These are phyloP conservation scores for Pleurotus salmoneostramineus DNA, from an alignment of 768 basidiomycete genomes.

Conservation along the genomic window DNA sequence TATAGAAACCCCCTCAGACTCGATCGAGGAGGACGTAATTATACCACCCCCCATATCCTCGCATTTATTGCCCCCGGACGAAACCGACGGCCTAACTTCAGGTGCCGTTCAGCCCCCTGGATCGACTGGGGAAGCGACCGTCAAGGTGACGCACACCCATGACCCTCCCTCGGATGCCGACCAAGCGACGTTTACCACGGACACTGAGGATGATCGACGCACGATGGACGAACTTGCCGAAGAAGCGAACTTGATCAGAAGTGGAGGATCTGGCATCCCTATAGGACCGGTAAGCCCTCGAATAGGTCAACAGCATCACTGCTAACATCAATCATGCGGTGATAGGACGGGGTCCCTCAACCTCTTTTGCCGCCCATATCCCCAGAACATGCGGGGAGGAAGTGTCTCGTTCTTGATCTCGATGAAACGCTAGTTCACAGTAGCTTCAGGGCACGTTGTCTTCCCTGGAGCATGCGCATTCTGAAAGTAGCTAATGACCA, in stretches of 20 bases:
- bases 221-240: conserved; percentile 75
- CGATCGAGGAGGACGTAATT: conserved; percentile 7
- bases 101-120: conserved; percentile 90
- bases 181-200: conserved; percentile 65
- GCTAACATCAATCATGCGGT: conserved; percentile 5
- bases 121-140: conserved; percentile 48
- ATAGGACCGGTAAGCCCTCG: conserved; percentile 73
- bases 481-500: not conserved
- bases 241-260: conserved; percentile 83
- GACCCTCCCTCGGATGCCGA: conserved; percentile 49
- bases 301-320: not conserved
- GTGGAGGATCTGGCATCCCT: conserved; percentile 93
- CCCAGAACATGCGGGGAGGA: conserved; percentile 64
- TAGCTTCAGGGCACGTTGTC: conserved; percentile 69
- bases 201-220: conserved; percentile 54
- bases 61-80: conserved; percentile 50
- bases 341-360: conserved; percentile 66
- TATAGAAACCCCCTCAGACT: not conserved
- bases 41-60: conserved; percentile 10
- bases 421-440: conserved; percentile 88
- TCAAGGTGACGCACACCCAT: not conserved
- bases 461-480: not conserved
- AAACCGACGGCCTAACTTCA: conserved; percentile 85
- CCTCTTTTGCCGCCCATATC: conserved; percentile 69
- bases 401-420: conserved; percentile 82